Evolutionary conservation across 208 protist genomes (phyloP), one percentile per base, ranked within the genome.

Genomic region (Angomonas deanei): DNA sequence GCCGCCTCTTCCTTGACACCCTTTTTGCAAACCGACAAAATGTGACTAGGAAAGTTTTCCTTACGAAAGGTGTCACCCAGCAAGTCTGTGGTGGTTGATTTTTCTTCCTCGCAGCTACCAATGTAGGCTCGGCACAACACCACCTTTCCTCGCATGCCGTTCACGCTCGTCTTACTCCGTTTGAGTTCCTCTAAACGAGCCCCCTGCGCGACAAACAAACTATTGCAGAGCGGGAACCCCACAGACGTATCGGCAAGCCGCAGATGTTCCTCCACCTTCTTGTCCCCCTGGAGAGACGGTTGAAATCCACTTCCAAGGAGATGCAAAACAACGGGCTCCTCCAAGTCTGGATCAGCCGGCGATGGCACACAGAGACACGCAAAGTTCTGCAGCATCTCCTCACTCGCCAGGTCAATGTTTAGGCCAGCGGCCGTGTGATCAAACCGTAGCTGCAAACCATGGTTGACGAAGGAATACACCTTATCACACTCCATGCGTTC

Each of bases 221-320:
- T 92, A 67, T 97, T 95, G 3, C 86, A 94, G 2, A 97, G 70
- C 0, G 91, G 83, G 3, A 97, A 73, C 24, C 88, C 89, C 28
- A 91, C 75, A n/a, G 64, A 11, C 6, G 3, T 24, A 11, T 19
- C 1, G 2, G 30, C 2, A 2, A 60, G 33, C n/a, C 52, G 26
- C 5, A 96, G 73, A 52, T 81, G 89, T 67, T 97, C 92, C 2
- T 86, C 92, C 5, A 96, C 69, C 0, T 88, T 79, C 1, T 94
- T 69, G 27, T 85, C 89, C 28, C 88, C 68, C 15, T 66, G 21
- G 5, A 19, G 32, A 19, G 28, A 27, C 3, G 54, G 33, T 15
- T 47, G 33, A 15, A 58, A 55, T 32, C 76, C 78, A 34, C 66
- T 68, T 19, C 74, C 57, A 42, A 93, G 54, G 0, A 80, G 56